Evolutionary conservation across 441 rosid genomes (phyloP).

Genomic region (Eruca vesicaria): DNA sequence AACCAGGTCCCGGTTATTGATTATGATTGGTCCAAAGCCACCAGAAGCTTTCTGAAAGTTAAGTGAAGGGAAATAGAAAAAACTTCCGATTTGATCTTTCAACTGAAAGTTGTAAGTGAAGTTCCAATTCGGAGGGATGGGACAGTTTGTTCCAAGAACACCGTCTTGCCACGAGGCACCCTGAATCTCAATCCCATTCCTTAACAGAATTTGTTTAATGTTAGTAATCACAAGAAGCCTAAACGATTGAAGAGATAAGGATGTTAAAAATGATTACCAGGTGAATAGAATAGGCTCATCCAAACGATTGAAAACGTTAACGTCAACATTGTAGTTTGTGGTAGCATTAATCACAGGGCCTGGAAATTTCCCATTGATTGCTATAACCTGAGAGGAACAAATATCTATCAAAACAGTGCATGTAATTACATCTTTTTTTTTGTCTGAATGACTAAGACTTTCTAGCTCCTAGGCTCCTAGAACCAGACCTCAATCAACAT

Average conservation of each 20-base stretch:
- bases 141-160: slow-evolving; percentile 83
- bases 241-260: background rate
- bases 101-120: slow-evolving; percentile 82
- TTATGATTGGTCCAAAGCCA: slow-evolving; percentile 77
- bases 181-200: slow-evolving; percentile 89
- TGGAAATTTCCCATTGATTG: slow-evolving; percentile 74
- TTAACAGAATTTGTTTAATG: slow-evolving; percentile 16
- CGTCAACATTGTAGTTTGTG: slow-evolving; percentile 67
- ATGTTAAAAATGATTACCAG: slow-evolving; percentile 45
- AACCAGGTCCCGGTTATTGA: slow-evolving; percentile 58
- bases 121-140: slow-evolving; percentile 59
- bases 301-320: slow-evolving; percentile 68
- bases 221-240: background rate
- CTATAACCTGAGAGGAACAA: slow-evolving; percentile 62
- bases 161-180: slow-evolving; percentile 95
- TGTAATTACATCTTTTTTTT: background rate
- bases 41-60: slow-evolving; percentile 87
- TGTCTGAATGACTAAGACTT: background rate
- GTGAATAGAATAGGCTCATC: slow-evolving; percentile 82
- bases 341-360: slow-evolving; percentile 71
- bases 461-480: background rate
- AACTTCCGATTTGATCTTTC: slow-evolving; percentile 97
- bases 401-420: background rate
- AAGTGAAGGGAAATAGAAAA: slow-evolving; percentile 77
- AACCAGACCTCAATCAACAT: background rate